phyloP scores from a whole-genome alignment of 2,329 filamentous ascomycete species.

The Phoma herbarum region DNA sequence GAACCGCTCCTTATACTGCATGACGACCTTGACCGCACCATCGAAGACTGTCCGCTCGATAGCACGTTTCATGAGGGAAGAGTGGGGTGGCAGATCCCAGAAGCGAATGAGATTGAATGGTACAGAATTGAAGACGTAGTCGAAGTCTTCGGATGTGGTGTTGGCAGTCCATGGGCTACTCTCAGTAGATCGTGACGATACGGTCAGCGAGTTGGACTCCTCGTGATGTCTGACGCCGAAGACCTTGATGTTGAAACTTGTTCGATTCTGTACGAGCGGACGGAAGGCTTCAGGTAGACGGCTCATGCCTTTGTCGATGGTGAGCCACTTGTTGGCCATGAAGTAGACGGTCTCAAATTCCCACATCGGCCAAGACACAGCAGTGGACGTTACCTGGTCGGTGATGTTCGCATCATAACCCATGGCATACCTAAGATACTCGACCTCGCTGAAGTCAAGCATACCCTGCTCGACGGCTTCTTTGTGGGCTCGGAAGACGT shows the following conservation, averaged over 20 bases:
- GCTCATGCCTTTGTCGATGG: conserved; percentile 66
- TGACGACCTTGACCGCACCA: conserved; percentile 63
- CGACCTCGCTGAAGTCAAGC: conserved; percentile 70
- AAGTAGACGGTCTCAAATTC: conserved; percentile 64
- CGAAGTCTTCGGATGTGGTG: conserved; percentile 60
- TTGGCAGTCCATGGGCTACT: conserved; percentile 51
- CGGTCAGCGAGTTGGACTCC: conserved; percentile 59
- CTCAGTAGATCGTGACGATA: conserved; percentile 59
- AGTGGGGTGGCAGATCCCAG: conserved; percentile 64
- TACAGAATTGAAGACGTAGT: conserved; percentile 69
- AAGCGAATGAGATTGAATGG: conserved; percentile 69
- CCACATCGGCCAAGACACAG: conserved; percentile 57
- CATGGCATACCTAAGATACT: conserved; percentile 66
- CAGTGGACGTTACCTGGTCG: conserved; percentile 46
- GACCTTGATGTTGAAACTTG: conserved; percentile 63
- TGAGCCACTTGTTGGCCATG: conserved; percentile 63
- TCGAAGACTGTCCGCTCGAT: conserved; percentile 57
- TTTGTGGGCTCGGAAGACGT: conserved; percentile 61
- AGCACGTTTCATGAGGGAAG: conserved; percentile 56
- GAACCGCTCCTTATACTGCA: conserved; percentile 70
- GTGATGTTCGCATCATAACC: conserved; percentile 63
- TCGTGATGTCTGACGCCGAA: conserved; percentile 63
- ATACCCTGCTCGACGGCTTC: conserved; percentile 60
- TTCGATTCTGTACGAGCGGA: conserved; percentile 64
- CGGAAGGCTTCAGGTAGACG: conserved; percentile 67